Conservation (phyloP, 164 flowering plant species). For the Pachysandra terminalis region DNA sequence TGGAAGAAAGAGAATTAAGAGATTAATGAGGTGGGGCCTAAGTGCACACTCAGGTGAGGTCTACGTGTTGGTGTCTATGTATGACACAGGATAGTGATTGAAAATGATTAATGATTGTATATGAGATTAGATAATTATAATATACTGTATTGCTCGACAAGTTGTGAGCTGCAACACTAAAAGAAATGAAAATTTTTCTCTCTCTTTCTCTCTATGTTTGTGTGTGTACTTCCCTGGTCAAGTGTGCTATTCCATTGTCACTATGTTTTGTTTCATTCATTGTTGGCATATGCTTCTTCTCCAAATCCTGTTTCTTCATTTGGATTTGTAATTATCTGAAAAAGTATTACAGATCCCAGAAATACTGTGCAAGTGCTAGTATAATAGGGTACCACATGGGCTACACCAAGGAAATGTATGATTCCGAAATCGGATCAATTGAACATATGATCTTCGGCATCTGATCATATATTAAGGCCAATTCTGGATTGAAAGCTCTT, state of each 20-base stretch:
- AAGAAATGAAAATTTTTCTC: conserved; percentile 10
- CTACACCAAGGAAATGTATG: too few species aligned
- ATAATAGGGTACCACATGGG: too few species aligned
- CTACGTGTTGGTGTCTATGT: conserved; percentile 47
- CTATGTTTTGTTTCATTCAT: conserved; percentile 29
- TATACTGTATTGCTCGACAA: conserved; percentile 49
- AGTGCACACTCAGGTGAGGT: conserved; percentile 28
- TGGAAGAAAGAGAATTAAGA: not conserved
- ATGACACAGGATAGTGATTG: conserved; percentile 32
- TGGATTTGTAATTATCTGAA: not conserved
- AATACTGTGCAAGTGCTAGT: too few species aligned
- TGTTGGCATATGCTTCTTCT: conserved; percentile 19
- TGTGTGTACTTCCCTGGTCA: conserved; percentile 9
- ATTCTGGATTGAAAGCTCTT: too few species aligned
- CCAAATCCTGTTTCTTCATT: not conserved
- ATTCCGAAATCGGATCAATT: too few species aligned
- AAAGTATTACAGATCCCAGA: too few species aligned
- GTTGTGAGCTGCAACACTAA: conserved; percentile 35
- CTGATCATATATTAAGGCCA: too few species aligned
- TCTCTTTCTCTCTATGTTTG: conserved; percentile 16
- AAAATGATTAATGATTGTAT: conserved; percentile 31
- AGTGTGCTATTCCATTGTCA: conserved; percentile 24
- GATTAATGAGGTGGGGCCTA: conserved; percentile 24
- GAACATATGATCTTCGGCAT: too few species aligned
- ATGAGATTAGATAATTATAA: conserved; percentile 23